phyloP scores from a whole-genome alignment of 495 filamentous ascomycete genomes.

The Penicillium ochrochloron region DNA sequence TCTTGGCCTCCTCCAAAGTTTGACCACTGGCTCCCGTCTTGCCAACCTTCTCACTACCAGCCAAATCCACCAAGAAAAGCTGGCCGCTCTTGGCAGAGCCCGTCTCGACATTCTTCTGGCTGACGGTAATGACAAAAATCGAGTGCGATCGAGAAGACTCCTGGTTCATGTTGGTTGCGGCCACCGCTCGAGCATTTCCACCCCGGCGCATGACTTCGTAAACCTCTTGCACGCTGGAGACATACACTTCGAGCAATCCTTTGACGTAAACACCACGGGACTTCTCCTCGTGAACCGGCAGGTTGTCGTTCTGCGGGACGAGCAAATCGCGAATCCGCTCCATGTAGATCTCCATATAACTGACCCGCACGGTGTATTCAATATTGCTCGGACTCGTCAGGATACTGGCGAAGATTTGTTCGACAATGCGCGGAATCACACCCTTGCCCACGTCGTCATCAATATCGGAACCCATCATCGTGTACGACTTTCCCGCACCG shows the following conservation, averaged over 20 bases:
- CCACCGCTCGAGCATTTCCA: slow-evolving; percentile 85
- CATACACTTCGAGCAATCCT: slow-evolving; percentile 91
- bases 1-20: slow-evolving; percentile 97
- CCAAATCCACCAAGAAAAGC: slow-evolving; percentile 95
- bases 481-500: slow-evolving; percentile 97
- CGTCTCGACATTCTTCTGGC: slow-evolving; percentile 97
- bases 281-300: slow-evolving; percentile 97
- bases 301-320: slow-evolving; percentile 89
- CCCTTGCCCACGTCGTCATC: slow-evolving; percentile 87
- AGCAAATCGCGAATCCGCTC: slow-evolving; percentile 94
- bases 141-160: slow-evolving; percentile 98
- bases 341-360: slow-evolving; percentile 99
- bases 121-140: slow-evolving; percentile 96
- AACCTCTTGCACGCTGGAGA: slow-evolving; percentile 92
- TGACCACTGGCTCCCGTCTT: slow-evolving; percentile 98
- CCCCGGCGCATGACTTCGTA: slow-evolving; percentile 97
- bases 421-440: slow-evolving; percentile 95
- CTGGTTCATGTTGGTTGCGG: slow-evolving; percentile 99
- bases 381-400: slow-evolving; percentile 88
- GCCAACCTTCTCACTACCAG: slow-evolving; percentile 96
- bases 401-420: slow-evolving; percentile 97
- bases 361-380: slow-evolving; percentile 96
- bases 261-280: slow-evolving; percentile 96
- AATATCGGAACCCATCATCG: slow-evolving; percentile 98
- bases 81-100: slow-evolving; percentile 96